phyloP scores from a whole-genome alignment of 176 grass and related monocot genomes.

The Guadua angustifolia region DNA sequence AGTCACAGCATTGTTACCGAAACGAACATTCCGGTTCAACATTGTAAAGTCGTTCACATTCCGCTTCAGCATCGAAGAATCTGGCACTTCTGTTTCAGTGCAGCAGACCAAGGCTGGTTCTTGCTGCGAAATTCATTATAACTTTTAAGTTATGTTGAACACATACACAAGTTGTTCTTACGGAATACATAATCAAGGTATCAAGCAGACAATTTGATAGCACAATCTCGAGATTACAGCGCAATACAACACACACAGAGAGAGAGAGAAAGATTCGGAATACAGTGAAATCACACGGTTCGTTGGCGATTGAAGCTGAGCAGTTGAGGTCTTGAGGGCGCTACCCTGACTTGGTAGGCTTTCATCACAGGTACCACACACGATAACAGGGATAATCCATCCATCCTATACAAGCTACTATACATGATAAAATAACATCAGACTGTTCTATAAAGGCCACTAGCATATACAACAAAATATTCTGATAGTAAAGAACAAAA shows the following conservation, averaged over 20 bases:
- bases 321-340: background rate
- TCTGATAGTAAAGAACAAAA: background rate
- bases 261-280: too few species aligned
- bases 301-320: background rate
- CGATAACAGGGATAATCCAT: background rate
- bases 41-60: background rate
- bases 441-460: background rate
- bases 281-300: background rate
- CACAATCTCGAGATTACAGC: background rate
- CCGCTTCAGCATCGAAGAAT: background rate
- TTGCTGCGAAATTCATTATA: background rate
- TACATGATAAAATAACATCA: background rate
- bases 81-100: background rate
- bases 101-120: background rate
- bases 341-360: background rate
- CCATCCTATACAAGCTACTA: background rate
- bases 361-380: background rate
- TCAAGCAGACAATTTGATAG: background rate
- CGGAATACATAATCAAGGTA: background rate
- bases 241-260: background rate
- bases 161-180: background rate
- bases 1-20: too few species aligned
- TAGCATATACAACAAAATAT: background rate
- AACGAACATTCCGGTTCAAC: background rate
- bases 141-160: background rate